These are phyloP conservation scores for Quercus dentata DNA, from an alignment of 306 rosid genomes.

Conservation along the genomic window DNA sequence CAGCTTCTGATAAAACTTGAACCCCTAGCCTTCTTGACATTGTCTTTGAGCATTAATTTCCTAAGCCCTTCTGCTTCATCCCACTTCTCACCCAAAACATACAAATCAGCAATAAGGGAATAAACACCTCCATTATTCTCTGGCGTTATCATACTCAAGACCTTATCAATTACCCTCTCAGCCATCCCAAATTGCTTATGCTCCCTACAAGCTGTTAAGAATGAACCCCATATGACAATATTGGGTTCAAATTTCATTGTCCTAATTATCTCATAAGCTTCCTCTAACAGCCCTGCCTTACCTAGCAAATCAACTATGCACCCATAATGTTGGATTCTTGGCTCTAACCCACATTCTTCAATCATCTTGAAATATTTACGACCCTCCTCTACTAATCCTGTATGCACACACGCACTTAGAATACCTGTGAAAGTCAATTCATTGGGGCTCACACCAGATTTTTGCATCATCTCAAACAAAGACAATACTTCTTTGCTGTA, in stretches of 20 bases:
- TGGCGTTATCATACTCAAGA: slow-evolving; percentile 35
- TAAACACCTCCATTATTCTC: slow-evolving; percentile 48
- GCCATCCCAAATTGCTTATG: slow-evolving; percentile 54
- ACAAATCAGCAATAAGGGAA: slow-evolving; percentile 46
- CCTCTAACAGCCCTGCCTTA: slow-evolving; percentile 53
- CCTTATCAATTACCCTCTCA: slow-evolving; percentile 47
- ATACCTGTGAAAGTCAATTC: slow-evolving; percentile 61
- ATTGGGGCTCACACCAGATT: slow-evolving; percentile 45
- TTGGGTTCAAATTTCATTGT: slow-evolving; percentile 50
- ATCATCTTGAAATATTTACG: slow-evolving; percentile 52
- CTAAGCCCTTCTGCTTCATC: slow-evolving; percentile 55
- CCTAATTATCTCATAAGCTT: slow-evolving; percentile 49
- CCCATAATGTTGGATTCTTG: slow-evolving; percentile 56
- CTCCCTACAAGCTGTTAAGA: slow-evolving; percentile 60
- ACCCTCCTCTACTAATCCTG: slow-evolving; percentile 52
- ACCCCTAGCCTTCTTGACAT: slow-evolving; percentile 39
- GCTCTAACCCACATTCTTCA: slow-evolving; percentile 42
- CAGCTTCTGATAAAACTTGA: slow-evolving; percentile 37
- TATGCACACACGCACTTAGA: slow-evolving; percentile 54
- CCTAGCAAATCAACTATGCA: slow-evolving; percentile 61
- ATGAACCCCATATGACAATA: slow-evolving; percentile 44
- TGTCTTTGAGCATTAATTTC: slow-evolving; percentile 35
- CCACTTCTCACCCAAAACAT: slow-evolving; percentile 55
- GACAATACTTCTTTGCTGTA: slow-evolving; percentile 35
- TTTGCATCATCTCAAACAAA: slow-evolving; percentile 49